phyloP scores from a whole-genome alignment of 2,329 filamentous ascomycete genomes.

The Scedosporium dehoogii region DNA sequence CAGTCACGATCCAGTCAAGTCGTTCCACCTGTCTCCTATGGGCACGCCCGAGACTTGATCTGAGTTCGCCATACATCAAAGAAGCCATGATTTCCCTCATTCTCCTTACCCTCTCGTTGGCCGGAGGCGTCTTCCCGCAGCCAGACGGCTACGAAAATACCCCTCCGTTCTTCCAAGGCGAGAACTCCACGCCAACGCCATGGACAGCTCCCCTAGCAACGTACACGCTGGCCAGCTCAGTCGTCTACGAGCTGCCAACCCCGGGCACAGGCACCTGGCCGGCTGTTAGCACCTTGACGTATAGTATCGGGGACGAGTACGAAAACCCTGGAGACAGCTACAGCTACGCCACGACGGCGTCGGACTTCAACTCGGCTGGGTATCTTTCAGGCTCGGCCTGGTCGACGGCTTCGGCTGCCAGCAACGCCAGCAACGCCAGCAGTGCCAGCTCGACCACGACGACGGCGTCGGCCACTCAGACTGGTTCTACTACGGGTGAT shows the following conservation, averaged over 20 bases:
- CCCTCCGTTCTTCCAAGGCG: no score
- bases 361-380: no score
- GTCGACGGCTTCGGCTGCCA: neutral
- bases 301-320: no score
- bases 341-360: neutral
- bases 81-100: neutral
- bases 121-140: constrained; percentile 7
- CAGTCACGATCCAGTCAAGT: neutral
- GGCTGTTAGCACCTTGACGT: no score
- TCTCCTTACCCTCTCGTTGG: neutral
- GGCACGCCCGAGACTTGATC: neutral
- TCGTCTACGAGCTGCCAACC: no score
- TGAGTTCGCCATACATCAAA: neutral
- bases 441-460: neutral
- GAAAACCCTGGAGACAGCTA: no score
- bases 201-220: no score
- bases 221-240: no score
- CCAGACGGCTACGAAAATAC: neutral
- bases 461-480: neutral
- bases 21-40: neutral
- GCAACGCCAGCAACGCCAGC: neutral
- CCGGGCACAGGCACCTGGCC: no score
- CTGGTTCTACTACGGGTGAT: neutral
- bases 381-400: neutral
- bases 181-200: no score